phyloP scores from a whole-genome alignment of 2,329 filamentous ascomycete species.

The Penicillium sp. region DNA sequence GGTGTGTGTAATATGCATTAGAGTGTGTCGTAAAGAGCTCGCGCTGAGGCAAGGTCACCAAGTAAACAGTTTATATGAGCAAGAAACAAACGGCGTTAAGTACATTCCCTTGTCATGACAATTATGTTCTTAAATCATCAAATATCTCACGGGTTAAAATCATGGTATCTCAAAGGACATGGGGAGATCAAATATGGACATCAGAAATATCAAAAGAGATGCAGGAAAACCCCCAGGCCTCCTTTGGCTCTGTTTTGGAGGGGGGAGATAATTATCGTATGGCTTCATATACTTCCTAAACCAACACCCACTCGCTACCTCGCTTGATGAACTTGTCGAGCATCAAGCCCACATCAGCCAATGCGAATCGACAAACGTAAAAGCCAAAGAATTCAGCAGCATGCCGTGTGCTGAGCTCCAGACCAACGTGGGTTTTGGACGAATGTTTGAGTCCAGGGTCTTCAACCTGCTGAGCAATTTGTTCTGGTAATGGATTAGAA shows the following conservation, averaged over 20 bases:
- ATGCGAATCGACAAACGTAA: constrained; percentile 91
- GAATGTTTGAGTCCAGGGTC: constrained; percentile 89
- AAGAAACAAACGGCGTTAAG: constrained; percentile 9
- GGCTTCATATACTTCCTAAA: constrained; percentile 34
- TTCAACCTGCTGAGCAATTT: constrained; percentile 93
- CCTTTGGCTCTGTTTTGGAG: background rate
- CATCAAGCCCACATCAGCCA: constrained; percentile 77
- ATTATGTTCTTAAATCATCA: constrained; percentile 25
- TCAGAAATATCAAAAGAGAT: constrained; percentile 17
- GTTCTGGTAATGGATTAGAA: constrained; percentile 57
- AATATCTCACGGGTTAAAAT: constrained; percentile 18
- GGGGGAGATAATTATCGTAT: background rate
- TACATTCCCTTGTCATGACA: constrained; percentile 18
- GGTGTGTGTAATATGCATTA: background rate
- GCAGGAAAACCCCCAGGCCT: background rate
- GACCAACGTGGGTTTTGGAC: constrained; percentile 88
- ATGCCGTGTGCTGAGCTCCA: constrained; percentile 89
- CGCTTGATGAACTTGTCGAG: constrained; percentile 97
- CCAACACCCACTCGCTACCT: constrained; percentile 87
- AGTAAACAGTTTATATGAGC: background rate
- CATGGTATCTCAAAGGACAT: constrained; percentile 28
- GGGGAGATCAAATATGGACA: constrained; percentile 19
- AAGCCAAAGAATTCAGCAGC: constrained; percentile 98
- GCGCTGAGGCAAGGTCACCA: background rate
- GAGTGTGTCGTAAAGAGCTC: background rate